These are phyloP conservation scores for Taphrina populina DNA, from an alignment of 1,139 yeast species.

Conservation along the genomic window DNA sequence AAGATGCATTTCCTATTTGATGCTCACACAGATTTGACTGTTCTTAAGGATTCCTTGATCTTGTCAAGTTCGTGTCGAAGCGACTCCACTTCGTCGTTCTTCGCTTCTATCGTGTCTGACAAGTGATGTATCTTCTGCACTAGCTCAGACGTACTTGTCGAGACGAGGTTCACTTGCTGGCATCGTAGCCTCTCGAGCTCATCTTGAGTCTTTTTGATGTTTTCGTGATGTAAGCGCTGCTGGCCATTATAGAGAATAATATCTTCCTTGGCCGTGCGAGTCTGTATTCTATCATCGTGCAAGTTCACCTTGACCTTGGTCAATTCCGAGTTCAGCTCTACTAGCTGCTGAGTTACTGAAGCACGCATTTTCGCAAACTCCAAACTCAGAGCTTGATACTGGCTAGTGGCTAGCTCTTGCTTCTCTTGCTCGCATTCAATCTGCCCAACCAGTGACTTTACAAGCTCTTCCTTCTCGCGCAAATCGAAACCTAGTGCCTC, in stretches of 20 bases:
- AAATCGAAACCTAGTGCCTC: background rate
- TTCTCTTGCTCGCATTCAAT: background rate
- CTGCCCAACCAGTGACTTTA: constrained; percentile 4
- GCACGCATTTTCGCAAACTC: constrained; percentile 5
- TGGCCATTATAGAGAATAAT: constrained; percentile 2
- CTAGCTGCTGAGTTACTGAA: background rate
- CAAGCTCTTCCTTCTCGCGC: constrained; percentile 5
- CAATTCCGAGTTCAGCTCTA: constrained; percentile 1
- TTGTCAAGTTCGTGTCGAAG: background rate
- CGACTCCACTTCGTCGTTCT: background rate
- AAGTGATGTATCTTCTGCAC: background rate
- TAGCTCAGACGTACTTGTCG: background rate
- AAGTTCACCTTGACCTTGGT: background rate
- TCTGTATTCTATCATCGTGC: background rate
- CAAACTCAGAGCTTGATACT: constrained; percentile 5
- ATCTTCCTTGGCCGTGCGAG: constrained; percentile 14
- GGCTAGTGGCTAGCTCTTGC: constrained; percentile 3
- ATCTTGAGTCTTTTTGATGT: background rate
- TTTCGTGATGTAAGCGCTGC: background rate
- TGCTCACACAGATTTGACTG: too few species aligned
- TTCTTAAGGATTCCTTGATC: constrained; percentile 1
- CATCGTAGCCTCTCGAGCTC: background rate
- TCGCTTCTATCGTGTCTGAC: background rate
- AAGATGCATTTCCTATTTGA: too few species aligned
- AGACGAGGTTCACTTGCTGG: background rate